phyloP scores from a whole-genome alignment of 139 green algal species.

The Nannochloris sp. region DNA sequence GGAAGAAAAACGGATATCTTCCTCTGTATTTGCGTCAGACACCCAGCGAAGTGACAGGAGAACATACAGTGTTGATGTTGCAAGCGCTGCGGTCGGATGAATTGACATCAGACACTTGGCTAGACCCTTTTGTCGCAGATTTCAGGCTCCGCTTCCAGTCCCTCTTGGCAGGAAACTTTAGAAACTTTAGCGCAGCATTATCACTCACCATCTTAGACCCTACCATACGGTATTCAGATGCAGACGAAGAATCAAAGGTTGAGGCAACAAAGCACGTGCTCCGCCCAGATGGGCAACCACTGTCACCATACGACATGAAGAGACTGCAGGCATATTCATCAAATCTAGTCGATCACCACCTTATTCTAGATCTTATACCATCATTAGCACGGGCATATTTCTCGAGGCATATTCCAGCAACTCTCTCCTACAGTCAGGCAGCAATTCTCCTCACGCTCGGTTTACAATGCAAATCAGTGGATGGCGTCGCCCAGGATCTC shows the following conservation, averaged over 20 bases:
- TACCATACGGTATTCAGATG: conserved; percentile 68
- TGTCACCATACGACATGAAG: conserved; percentile 82
- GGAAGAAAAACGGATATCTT: conserved; percentile 58
- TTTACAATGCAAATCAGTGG: conserved; percentile 53
- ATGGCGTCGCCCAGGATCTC: conserved; percentile 47
- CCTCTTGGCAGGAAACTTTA: conserved; percentile 35
- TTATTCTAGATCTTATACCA: conserved; percentile 80
- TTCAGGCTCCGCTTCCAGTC: conserved; percentile 53
- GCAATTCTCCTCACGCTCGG: conserved; percentile 66
- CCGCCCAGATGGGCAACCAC: conserved; percentile 35
- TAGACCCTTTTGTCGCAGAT: conserved; percentile 70
- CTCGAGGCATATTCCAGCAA: conserved; percentile 55
- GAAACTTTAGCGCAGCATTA: conserved; percentile 59
- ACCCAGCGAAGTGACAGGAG: conserved; percentile 71
- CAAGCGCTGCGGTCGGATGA: conserved; percentile 53
- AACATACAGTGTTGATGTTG: conserved; percentile 90
- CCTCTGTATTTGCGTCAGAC: conserved; percentile 92
- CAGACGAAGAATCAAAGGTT: conserved; percentile 24
- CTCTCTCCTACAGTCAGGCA: conserved; percentile 72
- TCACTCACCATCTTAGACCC: conserved; percentile 78
- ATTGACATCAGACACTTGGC: conserved; percentile 54
- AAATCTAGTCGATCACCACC: conserved; percentile 93
- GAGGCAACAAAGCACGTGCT: neutral
- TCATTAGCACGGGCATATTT: conserved; percentile 75
- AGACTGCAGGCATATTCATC: conserved; percentile 83